Conservation (phyloP, 495 filamentous ascomycete species). For the Neurospora sp. region DNA sequence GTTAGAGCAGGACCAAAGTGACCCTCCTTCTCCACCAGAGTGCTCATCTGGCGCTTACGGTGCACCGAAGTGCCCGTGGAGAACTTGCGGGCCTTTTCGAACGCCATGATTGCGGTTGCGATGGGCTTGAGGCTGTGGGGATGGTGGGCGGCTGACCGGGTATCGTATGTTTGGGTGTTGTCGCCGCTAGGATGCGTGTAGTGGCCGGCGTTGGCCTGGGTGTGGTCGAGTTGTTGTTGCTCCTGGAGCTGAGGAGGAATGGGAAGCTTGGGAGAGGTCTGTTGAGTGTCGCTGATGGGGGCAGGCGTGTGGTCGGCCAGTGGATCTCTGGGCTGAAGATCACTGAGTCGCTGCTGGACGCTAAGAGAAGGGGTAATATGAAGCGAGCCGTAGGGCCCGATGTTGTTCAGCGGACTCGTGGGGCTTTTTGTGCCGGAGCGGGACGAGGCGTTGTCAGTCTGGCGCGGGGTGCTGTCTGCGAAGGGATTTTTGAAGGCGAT, state of each 20-base stretch:
- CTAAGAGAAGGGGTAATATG: not conserved
- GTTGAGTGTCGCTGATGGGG: not conserved
- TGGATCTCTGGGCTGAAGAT: not conserved
- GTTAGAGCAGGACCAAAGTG: slow-evolving; percentile 34
- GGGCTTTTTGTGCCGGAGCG: not conserved
- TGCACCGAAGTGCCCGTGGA: slow-evolving; percentile 33
- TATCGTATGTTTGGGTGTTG: not conserved
- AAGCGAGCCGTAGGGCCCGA: not conserved
- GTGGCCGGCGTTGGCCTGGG: not conserved
- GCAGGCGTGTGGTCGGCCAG: not conserved
- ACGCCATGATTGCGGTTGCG: slow-evolving; percentile 25
- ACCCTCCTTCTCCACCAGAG: slow-evolving; percentile 34
- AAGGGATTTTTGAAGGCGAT: not conserved
- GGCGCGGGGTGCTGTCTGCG: not conserved
- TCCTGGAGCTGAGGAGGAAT: not conserved
- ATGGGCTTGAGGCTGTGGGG: slow-evolving; percentile 12
- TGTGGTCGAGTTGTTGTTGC: not conserved
- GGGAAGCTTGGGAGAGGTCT: not conserved
- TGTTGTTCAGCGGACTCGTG: not conserved
- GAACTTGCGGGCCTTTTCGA: slow-evolving; percentile 30
- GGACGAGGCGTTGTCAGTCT: too few species aligned
- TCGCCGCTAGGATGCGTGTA: not conserved
- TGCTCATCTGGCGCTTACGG: slow-evolving; percentile 36
- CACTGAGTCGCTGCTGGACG: not conserved
- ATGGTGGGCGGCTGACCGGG: slow-evolving; percentile 2